Base-by-base conservation (phyloP, 768 basidiomycete genomes). In the Hygrocybe punicea region DNA sequence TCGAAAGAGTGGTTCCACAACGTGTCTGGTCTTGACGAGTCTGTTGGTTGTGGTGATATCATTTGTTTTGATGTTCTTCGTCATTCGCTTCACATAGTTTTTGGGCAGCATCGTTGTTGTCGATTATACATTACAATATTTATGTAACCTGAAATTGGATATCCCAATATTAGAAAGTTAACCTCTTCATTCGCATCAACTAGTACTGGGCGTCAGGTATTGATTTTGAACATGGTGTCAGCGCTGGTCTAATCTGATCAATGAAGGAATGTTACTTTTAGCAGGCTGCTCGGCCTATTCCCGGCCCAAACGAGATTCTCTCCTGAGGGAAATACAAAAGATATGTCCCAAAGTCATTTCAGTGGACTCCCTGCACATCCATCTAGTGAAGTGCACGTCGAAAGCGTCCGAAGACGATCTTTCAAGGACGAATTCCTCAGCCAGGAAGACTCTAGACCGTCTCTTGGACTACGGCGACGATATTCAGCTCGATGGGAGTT, bases 381-480 rank as follows among this genome's bases (percentile, higher is more conserved):
- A 99, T 71, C 81, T 96, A 13, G 82, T 98, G 63, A 84, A 90
- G 61, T 82, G 84, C 58, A 70, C 73, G 8, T 77, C 82, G 2
- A 61, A 67, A 2, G 67, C 69, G 2, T 67, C 78, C 0, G 79
- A 87, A 60, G 63, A 63, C 0, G 78, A 82, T 7, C 78, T 93
- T 6, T 60, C 68, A 0, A 67, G 79, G 46, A 40, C 66, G 1
- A 65, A 65, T 2, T 87, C 86, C 0, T 47, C 73, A 0, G 71
- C 78, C 45, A 73, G 84, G 34, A 65, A 71, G 59, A 78, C 84
- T 14, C 79, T 98, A 21, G 78, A 86, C 60, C 79, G 80, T 19
- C 82, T 99, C 7, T 74, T 99, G 56, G 76, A 81, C 11, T 98
- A 99, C 62, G 97, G 97, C 6, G 91, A 95, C 67, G 78, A 90